Evolutionary conservation across 768 basidiomycete genomes (phyloP).

Genomic region (Phallus indusiatus): DNA sequence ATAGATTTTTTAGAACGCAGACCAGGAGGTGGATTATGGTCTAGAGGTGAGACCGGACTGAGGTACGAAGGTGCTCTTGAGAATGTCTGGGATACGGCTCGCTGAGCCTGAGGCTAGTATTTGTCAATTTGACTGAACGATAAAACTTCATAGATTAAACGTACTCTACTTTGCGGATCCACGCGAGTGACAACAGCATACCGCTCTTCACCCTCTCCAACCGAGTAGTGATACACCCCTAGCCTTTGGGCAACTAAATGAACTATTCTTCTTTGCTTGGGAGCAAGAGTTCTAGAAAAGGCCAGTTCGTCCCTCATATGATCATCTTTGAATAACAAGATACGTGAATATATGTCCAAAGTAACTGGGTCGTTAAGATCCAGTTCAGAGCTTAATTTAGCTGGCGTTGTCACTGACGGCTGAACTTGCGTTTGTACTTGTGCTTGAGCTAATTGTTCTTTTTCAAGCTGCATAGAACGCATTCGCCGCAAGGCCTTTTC

Average conservation of each 20-base stretch:
- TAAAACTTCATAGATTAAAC: conserved; percentile 19
- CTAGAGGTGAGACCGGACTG: conserved; percentile 35
- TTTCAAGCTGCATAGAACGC: conserved; percentile 93
- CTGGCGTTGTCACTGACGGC: conserved; percentile 32
- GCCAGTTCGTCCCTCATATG: conserved; percentile 95
- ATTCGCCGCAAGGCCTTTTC: conserved; percentile 98
- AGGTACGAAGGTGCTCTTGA: conserved; percentile 77
- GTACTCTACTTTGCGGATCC: conserved; percentile 63
- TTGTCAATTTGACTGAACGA: neutral
- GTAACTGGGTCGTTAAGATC: conserved; percentile 95
- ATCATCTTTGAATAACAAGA: conserved; percentile 95
- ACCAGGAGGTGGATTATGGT: conserved; percentile 29
- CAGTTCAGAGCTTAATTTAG: conserved; percentile 55
- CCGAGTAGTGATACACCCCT: conserved; percentile 88
- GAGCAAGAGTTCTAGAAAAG: conserved; percentile 78
- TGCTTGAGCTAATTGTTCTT: conserved; percentile 49
- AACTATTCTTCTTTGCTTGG: conserved; percentile 85
- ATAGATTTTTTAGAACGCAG: conserved; percentile 95
- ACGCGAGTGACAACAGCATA: conserved; percentile 92
- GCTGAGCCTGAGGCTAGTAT: conserved; percentile 2
- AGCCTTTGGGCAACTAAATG: conserved; percentile 96
- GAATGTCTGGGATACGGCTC: conserved; percentile 53
- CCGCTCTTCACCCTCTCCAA: conserved; percentile 87
- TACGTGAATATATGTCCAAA: conserved; percentile 93
- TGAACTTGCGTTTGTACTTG: conserved; percentile 32